Conservation (phyloP, 2,329 filamentous ascomycete species). For the Penicillium sp. region DNA sequence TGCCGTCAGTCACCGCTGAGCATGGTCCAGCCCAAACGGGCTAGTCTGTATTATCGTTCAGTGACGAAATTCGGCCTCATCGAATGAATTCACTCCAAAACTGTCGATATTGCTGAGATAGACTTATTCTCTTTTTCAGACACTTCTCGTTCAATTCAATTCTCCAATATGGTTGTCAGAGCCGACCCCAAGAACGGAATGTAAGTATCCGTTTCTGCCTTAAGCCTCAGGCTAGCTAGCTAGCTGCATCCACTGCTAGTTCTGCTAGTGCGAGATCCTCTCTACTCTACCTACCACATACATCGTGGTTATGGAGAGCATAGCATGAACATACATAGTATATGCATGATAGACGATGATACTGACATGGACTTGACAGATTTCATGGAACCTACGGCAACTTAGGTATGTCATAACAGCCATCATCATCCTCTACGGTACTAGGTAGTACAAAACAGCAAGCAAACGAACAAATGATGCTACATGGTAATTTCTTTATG, state of each 20-base stretch:
- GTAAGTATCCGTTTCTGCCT: conserved; percentile 1
- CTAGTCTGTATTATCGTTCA: not conserved
- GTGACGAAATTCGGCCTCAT: conserved; percentile 9
- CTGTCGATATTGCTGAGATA: not conserved
- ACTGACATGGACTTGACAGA: not conserved
- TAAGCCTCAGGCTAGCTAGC: not conserved
- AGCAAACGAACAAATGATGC: too few species aligned
- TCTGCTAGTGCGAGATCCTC: not conserved
- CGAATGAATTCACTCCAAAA: not conserved
- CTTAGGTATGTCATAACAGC: conserved; percentile 5
- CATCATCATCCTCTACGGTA: not conserved
- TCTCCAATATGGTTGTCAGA: conserved; percentile 2
- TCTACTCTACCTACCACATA: too few species aligned
- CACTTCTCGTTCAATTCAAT: not conserved
- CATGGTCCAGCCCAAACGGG: conserved; percentile 3
- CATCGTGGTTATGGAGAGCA: too few species aligned
- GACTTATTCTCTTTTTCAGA: not conserved
- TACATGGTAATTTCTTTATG: not conserved
- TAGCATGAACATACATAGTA: not conserved
- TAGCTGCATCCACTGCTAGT: conserved; percentile 1
- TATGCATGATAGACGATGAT: too few species aligned
- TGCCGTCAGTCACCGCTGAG: not conserved
- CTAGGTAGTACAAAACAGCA: not conserved
- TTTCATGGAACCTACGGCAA: conserved; percentile 6
- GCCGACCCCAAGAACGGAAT: conserved; percentile 11